Evolutionary conservation across 2,329 filamentous ascomycete species (phyloP), one percentile per base, ranked within the genome.

Genomic region (Ophiosphaerella narmari): DNA sequence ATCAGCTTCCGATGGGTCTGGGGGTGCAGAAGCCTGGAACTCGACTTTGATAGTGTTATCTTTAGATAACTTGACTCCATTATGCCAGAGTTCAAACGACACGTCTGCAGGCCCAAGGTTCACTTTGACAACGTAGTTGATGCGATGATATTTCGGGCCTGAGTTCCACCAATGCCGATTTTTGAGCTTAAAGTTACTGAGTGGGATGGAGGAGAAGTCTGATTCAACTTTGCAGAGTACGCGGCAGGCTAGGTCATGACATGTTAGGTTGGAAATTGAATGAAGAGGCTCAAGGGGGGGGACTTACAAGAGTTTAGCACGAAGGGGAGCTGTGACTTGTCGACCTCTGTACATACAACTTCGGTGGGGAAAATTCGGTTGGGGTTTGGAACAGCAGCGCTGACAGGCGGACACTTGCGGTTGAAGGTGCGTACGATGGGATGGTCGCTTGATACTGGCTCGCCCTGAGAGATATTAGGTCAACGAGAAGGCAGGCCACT

Each of bases 281-380:
- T 8, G 26, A 1, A 4, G 26, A 1, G 18, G 29, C 12, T 8
- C 32, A 18, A 18, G 21, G 12, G 4, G 16, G 9, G n/a, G 8
- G 12, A 39, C 46, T 8, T 55, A 60, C 59, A 35, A 2, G 40
- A 24, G 16, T 54, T 54, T 21, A 52, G 50, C 5, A 54, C 51
- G 9, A 46, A 5, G 5, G 60, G 60, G 7, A 63, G 51, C 4
- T 53, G 18, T 4, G 29, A 49, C n/a, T 34, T 51, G 26, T 65
- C 62, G 9, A 59, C 41, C 8, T 65, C 57, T 6, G 50, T 57
- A 32, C 44, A 51, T 7, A 65, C 50, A 0, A 67, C 46, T 13
- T 59, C 57, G 0, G 63, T 65, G 5, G 63, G 63, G 23, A 62
- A 67, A 2, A 62, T 45, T n/a, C 63, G 59, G 3, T 26, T 54